A percentile compares a stretch with the other conserved stretches of the same genome.
phyloP scores from a whole-genome alignment of 2,329 filamentous ascomycete species.

The Phialocephala sp. region DNA sequence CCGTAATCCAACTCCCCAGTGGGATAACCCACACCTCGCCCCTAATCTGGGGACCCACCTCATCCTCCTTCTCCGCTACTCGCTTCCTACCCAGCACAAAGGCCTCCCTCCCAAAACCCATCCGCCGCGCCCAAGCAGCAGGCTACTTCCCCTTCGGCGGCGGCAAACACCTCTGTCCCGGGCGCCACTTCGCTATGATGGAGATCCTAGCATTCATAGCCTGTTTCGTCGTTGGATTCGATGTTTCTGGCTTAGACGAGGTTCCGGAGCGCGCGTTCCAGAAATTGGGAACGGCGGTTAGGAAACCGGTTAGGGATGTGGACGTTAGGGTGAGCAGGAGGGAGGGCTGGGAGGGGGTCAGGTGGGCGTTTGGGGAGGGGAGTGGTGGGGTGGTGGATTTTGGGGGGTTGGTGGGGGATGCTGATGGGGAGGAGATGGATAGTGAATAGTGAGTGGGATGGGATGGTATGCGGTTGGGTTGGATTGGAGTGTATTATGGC shows the following conservation, averaged over 20 bases:
- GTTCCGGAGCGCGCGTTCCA: constrained; percentile 31
- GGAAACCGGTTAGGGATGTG: constrained; percentile 36
- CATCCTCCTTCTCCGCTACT: constrained; percentile 47
- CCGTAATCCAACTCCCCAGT: constrained; percentile 51
- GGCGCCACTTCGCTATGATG: constrained; percentile 47
- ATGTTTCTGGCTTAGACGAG: constrained; percentile 17
- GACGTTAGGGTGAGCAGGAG: constrained; percentile 30
- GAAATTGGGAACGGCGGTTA: constrained; percentile 36
- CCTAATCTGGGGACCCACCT: constrained; percentile 52
- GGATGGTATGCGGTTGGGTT: too few species aligned
- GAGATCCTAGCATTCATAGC: constrained; percentile 47
- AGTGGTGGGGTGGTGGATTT: constrained; percentile 22
- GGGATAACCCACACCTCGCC: constrained; percentile 50
- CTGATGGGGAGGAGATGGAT: constrained; percentile 16
- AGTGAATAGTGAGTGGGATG: not conserved
- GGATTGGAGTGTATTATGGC: not conserved
- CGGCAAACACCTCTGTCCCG: constrained; percentile 49
- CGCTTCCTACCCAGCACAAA: constrained; percentile 46
- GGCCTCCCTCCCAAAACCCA: constrained; percentile 28
- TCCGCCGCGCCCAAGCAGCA: constrained; percentile 31
- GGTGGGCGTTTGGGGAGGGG: constrained; percentile 33
- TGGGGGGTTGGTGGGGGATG: constrained; percentile 16
- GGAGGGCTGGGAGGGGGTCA: constrained; percentile 36
- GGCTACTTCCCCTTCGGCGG: constrained; percentile 49
- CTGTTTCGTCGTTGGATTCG: constrained; percentile 42